Evolutionary conservation across 1,139 yeast species (phyloP).

Genomic region (Groenewaldozyma sp.): DNA sequence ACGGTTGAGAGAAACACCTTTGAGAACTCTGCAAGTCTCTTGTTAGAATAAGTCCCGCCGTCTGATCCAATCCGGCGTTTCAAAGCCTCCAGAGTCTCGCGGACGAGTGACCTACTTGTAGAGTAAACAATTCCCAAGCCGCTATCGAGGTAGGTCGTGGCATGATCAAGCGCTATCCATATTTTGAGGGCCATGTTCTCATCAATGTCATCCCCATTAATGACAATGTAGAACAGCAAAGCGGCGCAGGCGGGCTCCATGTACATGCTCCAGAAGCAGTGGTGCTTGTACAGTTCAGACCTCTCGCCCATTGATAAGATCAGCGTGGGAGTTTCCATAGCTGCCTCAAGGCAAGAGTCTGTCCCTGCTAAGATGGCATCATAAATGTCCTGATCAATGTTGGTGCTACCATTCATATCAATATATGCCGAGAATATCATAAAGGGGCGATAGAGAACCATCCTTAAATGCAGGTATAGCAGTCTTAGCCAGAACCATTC

Average conservation of each 20-base stretch:
- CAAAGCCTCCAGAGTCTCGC: too few species aligned
- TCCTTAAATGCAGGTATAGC: conserved; percentile 8
- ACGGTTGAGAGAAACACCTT: too few species aligned
- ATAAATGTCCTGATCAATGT: conserved; percentile 4
- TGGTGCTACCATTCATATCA: conserved; percentile 4
- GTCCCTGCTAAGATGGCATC: conserved; percentile 6
- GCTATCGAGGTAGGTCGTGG: conserved; percentile 9
- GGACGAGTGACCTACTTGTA: conserved; percentile 5
- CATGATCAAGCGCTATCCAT: conserved; percentile 9
- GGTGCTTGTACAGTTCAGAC: conserved; percentile 3
- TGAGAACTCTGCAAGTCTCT: too few species aligned
- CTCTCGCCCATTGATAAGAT: conserved; percentile 10
- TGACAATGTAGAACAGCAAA: conserved; percentile 8
- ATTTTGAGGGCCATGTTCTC: conserved; percentile 9
- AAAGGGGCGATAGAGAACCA: conserved; percentile 9
- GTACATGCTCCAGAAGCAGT: conserved; percentile 9
- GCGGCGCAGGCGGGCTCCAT: conserved; percentile 9
- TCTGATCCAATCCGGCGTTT: too few species aligned
- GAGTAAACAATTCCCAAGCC: conserved; percentile 6
- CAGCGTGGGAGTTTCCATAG: conserved; percentile 9
- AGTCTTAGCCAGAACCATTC: conserved; percentile 11
- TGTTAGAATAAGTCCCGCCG: too few species aligned
- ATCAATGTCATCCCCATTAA: conserved; percentile 4
- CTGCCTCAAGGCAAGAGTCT: conserved; percentile 7
- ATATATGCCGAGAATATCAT: conserved; percentile 9